Evolutionary conservation across 2,329 filamentous ascomycete species (phyloP), one percentile per base, ranked within the genome.

Genomic region (Aspergillus fumigatus): DNA sequence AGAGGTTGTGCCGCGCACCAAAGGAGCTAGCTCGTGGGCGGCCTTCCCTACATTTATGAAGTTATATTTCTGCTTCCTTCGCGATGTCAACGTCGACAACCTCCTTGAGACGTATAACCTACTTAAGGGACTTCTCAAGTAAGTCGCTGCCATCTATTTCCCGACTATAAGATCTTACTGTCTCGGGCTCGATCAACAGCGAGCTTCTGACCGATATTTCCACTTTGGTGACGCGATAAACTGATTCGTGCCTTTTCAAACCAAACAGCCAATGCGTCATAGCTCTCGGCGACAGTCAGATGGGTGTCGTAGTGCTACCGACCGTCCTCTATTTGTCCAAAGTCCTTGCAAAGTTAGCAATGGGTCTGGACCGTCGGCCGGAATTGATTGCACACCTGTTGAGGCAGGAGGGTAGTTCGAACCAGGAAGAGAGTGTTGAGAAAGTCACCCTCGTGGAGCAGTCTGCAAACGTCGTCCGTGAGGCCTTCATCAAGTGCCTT

Each of bases 401-500:
- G 47, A 72, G 71, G 54, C 64, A 68, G 55, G 73, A 74, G 57
- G 67, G 68, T 48, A 70, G 73, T 32, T 67, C 74, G 11, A 78
- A 83, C 14, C 80, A 80, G 8, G 82, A 82, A 38, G 81, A 84
- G 53, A 87, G 86, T 25, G 86, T 87, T 26, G 85, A 88, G 52
- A 84, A 86, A 64, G 84, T 89, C 64, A 92, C 91, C 1, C 82
- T 97, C 43, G 90, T 93, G 10, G 93, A 96, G 72, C 85, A 88
- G 26, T 92, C 92, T 1, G 92, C 91, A 19, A 93, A 97, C 68
- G 88, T 90, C 51, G 89, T 97, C 57, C 88, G 95, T 59, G 89
- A 92, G 70, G 91, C 92, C 23, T 96, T 97, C 69, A 94, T 90
- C 10, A 91, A 90, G 41, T 97, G 93, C 62, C 77, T 96, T 35